Evolutionary conservation across 352 stramenopile species (phyloP).

Genomic region (Phytophthora litchii): DNA sequence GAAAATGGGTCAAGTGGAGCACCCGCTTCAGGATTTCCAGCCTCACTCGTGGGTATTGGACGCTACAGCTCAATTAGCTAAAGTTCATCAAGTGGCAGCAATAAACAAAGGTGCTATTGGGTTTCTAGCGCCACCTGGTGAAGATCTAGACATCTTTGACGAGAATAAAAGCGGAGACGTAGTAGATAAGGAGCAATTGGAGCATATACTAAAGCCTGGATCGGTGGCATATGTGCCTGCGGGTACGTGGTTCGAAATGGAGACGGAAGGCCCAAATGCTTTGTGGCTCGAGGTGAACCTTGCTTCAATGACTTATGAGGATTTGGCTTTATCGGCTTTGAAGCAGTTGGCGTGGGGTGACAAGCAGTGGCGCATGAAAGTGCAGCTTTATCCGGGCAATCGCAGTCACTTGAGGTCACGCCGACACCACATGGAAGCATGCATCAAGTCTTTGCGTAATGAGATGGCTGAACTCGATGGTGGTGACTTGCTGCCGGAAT

Average conservation of each 20-base stretch:
- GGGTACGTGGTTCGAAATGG: conserved; percentile 51
- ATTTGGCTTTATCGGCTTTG: conserved; percentile 33
- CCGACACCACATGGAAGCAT: conserved; percentile 17
- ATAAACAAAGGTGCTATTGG: background rate
- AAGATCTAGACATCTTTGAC: conserved; percentile 34
- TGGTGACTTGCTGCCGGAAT: conserved; percentile 45
- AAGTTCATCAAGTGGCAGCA: conserved; percentile 24
- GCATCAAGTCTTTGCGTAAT: conserved; percentile 27
- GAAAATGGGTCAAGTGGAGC: conserved; percentile 21
- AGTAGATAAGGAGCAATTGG: background rate
- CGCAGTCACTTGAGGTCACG: conserved; percentile 4
- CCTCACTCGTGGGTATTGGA: conserved; percentile 20
- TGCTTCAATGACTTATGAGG: conserved; percentile 22
- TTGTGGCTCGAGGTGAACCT: conserved; percentile 60
- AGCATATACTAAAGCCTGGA: conserved; percentile 38
- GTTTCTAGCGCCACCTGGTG: conserved; percentile 18
- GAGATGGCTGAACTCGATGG: conserved; percentile 25
- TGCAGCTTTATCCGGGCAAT: conserved; percentile 23
- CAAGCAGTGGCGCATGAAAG: conserved; percentile 27
- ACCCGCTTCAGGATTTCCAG: conserved; percentile 38
- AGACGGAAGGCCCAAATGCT: conserved; percentile 23
- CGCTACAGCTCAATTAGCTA: conserved; percentile 15
- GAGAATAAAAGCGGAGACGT: conserved; percentile 10
- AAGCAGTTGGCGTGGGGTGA: conserved; percentile 39
- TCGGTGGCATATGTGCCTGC: conserved; percentile 57